Conservation (phyloP, 2,329 filamentous ascomycete species). For the Thelonectria blattea region DNA sequence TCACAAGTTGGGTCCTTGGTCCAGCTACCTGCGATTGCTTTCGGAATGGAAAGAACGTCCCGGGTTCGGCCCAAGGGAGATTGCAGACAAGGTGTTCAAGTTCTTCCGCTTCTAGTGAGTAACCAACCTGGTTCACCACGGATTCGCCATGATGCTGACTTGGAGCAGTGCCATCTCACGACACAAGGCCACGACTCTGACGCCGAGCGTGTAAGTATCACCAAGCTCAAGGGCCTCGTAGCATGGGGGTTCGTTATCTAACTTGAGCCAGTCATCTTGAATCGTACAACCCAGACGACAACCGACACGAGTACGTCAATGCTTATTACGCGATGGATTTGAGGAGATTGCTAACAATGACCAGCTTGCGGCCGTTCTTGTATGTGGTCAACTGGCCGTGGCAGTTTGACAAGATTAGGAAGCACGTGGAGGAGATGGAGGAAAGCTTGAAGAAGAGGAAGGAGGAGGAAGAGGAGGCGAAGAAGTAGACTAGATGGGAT, state of each 20-base stretch:
- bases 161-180: constrained; percentile 57
- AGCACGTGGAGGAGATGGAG: constrained; percentile 44
- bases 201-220: constrained; percentile 52
- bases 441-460: constrained; percentile 14
- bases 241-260: neutral
- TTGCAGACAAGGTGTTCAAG: constrained; percentile 51
- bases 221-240: neutral
- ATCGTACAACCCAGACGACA: constrained; percentile 46
- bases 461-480: neutral
- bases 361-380: constrained; percentile 47
- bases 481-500: neutral
- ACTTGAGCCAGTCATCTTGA: neutral
- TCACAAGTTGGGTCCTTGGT: constrained; percentile 50
- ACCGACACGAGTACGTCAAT: constrained; percentile 34
- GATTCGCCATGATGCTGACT: neutral
- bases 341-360: constrained; percentile 30
- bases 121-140: too few relatives aligned
- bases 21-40: constrained; percentile 47
- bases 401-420: constrained; percentile 51
- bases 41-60: constrained; percentile 45
- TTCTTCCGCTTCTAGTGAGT: constrained; percentile 55
- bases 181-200: constrained; percentile 68
- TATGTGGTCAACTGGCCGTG: constrained; percentile 48
- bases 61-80: constrained; percentile 41
- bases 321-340: neutral